Base-by-base conservation (phyloP, 2,329 filamentous ascomycete genomes). In the Clathrospora elynae region DNA sequence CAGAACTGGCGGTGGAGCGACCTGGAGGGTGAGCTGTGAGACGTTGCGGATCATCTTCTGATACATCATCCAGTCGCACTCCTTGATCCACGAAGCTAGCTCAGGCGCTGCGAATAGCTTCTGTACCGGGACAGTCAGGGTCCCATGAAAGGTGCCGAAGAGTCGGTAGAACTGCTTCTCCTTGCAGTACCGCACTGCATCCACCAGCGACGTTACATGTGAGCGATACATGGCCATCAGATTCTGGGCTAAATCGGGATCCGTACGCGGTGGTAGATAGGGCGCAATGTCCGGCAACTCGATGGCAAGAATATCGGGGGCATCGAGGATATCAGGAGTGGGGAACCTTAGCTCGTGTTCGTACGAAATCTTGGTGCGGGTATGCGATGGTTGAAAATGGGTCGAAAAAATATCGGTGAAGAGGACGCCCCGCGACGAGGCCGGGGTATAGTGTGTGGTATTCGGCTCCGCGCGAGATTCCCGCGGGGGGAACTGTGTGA, bases 161-260 rank as follows among this genome's bases (percentile, higher is more conserved):
- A 96, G 81, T 55, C 95, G 89, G 67, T 96, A 95, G 68, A 99
- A 95, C 5, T 90, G 92, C 73, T 96, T 95, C 70, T 96, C 90
- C 65, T 93, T 95, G 78, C 92, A 96, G 69, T 89, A 97, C 19
- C 93, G 87, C 49, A 99, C 90, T 59, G 90, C 92, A 71, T 99
- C 93, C 20, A 99, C 87, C 4, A 99, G 80, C 1, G 91, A 96
- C 10, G 93, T 96, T 68, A 91, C 96, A 66, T 97, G 92, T 2
- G 92, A 93, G 35, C 90, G 84, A 66, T 99, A 99, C 16, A 97
- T 78, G 4, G 92, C 91, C 24, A 84, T 83, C 14, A 99, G 76
- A 3, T 90, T 91, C 60, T 88, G 88, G 17, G 90, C 91, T 6
- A 90, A 87, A 63, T 97, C 92, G 1, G 81, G 77, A 67, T 99